Percentiles rank a stretch among this genome's conserved stretches.
These are phyloP conservation scores for Biscogniauxia mediterranea DNA, from an alignment of 2,329 filamentous ascomycete genomes.

Conservation along the genomic window DNA sequence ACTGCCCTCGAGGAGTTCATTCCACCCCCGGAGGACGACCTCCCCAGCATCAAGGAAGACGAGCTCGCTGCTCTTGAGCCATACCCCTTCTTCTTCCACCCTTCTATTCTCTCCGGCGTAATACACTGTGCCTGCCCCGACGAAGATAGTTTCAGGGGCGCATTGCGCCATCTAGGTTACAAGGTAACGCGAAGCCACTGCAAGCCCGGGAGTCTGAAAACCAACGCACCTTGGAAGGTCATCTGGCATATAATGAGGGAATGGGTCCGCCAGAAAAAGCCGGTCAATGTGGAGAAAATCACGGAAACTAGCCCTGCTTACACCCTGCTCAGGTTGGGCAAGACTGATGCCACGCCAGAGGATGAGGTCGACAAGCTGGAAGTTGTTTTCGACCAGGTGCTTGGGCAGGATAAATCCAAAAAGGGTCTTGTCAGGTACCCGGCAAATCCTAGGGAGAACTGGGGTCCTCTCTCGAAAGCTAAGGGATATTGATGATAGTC, in stretches of 20 bases:
- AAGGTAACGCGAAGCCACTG: slow-evolving; percentile 82
- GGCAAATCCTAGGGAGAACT: slow-evolving; percentile 85
- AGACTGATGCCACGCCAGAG: slow-evolving; percentile 34
- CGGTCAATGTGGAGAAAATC: slow-evolving; percentile 71
- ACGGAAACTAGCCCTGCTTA: slow-evolving; percentile 70
- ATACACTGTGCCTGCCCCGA: slow-evolving; percentile 78
- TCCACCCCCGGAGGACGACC: slow-evolving; percentile 29
- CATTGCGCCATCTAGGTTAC: slow-evolving; percentile 78
- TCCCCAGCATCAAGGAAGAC: slow-evolving; percentile 32
- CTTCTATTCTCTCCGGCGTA: slow-evolving; percentile 70
- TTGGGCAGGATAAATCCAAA: slow-evolving; percentile 67
- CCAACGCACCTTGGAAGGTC: slow-evolving; percentile 84
- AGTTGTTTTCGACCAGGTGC: slow-evolving; percentile 70
- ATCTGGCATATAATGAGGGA: slow-evolving; percentile 94
- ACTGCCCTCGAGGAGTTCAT: slow-evolving; percentile 77
- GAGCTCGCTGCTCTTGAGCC: slow-evolving; percentile 67
- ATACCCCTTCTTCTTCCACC: slow-evolving; percentile 84
- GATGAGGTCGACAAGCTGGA: slow-evolving; percentile 36
- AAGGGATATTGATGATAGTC: slow-evolving; percentile 50
- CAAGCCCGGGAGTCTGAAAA: slow-evolving; percentile 87
- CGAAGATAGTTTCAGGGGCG: slow-evolving; percentile 77
- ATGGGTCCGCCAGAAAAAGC: slow-evolving; percentile 79
- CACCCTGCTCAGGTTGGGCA: slow-evolving; percentile 57
- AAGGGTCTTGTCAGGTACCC: slow-evolving; percentile 83
- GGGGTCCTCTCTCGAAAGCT: slow-evolving; percentile 76